Evolutionary conservation across 2,329 filamentous ascomycete species (phyloP).

Genomic region (Penicillium brasilianum): DNA sequence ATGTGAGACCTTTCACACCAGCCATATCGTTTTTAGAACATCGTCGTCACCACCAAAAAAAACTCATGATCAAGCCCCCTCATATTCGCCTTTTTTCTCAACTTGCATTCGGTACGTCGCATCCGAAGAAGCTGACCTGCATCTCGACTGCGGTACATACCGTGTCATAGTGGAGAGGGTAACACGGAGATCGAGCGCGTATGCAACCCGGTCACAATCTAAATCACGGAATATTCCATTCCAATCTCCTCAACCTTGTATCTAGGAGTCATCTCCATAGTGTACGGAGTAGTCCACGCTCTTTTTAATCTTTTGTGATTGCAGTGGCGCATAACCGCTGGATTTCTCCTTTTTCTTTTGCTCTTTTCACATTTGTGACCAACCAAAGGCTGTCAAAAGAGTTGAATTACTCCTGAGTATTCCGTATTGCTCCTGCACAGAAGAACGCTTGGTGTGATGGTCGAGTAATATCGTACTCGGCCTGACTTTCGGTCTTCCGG

Average conservation of each 20-base stretch:
- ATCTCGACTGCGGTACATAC: neutral
- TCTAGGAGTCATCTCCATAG: no score
- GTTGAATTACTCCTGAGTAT: neutral
- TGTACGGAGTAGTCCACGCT: neutral
- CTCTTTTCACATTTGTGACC: neutral
- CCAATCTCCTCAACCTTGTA: neutral
- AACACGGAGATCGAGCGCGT: slow-evolving; percentile 11
- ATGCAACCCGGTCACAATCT: slow-evolving; percentile 10
- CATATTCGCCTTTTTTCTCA: neutral
- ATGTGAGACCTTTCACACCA: slow-evolving; percentile 4
- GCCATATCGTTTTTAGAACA: slow-evolving; percentile 2
- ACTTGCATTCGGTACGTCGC: slow-evolving; percentile 5
- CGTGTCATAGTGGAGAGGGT: neutral
- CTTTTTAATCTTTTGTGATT: neutral
- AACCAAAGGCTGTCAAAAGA: neutral
- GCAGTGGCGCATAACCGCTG: neutral
- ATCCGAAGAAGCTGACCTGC: neutral
- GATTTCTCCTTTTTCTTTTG: slow-evolving; percentile 3
- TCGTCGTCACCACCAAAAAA: neutral
- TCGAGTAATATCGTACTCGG: neutral
- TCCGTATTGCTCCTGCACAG: neutral
- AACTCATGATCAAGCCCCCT: neutral
- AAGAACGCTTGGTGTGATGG: neutral
- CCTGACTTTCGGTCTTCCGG: neutral
- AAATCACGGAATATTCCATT: neutral